Percentiles rank a stretch among this genome's conserved stretches.
These are phyloP conservation scores for Solanum gandarillasii DNA, from an alignment of 257 asterid species.

Conservation along the genomic window DNA sequence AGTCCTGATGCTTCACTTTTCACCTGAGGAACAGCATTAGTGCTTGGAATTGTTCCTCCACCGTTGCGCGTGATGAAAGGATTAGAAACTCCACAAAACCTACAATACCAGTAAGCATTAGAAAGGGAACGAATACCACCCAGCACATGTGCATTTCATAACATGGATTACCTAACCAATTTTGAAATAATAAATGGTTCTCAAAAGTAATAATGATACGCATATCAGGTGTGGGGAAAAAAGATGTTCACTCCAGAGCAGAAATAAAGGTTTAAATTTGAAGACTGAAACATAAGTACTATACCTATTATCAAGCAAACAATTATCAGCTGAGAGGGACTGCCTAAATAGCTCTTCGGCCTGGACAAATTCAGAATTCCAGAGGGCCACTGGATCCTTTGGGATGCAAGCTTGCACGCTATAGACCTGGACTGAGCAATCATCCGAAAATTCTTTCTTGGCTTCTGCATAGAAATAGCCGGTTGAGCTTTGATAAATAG, in stretches of 20 bases:
- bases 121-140: background rate
- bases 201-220: background rate
- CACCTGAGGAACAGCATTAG: slow-evolving; percentile 23
- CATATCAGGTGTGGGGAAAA: background rate
- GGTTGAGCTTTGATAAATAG: background rate
- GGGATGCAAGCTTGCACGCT: slow-evolving; percentile 90
- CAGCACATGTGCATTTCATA: background rate
- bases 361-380: slow-evolving; percentile 89
- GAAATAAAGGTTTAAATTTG: background rate
- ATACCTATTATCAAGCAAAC: slow-evolving; percentile 79
- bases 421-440: slow-evolving; percentile 72
- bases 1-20: slow-evolving; percentile 39
- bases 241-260: background rate
- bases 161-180: background rate
- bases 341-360: slow-evolving; percentile 76
- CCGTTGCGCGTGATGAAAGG: slow-evolving; percentile 50
- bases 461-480: slow-evolving; percentile 39
- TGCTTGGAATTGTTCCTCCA: slow-evolving; percentile 28
- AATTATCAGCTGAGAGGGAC: slow-evolving; percentile 47
- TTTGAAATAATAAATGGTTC: background rate
- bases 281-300: background rate
- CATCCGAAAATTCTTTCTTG: slow-evolving; percentile 55
- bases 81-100: slow-evolving; percentile 84
- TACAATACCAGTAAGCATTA: background rate
- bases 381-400: slow-evolving; percentile 85